These are phyloP conservation scores for Pythium scleroteichum DNA, from an alignment of 352 stramenopile species.

Conservation along the genomic window DNA sequence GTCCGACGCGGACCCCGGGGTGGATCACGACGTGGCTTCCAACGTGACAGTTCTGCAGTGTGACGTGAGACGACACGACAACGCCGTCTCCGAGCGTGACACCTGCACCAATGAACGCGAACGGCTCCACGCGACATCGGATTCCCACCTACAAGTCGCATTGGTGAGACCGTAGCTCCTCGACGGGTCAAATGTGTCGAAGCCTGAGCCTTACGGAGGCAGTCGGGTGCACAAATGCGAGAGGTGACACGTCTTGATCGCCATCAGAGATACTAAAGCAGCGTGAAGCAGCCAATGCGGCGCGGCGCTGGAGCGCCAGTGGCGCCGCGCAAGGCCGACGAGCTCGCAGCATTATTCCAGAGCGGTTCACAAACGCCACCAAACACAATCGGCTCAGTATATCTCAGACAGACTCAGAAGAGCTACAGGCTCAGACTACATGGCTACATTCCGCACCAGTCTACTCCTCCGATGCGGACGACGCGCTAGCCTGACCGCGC, in stretches of 20 bases:
- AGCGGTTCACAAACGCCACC: too few relatives aligned
- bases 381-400: background rate
- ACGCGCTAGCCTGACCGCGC: conserved; percentile 6
- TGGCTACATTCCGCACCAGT: background rate
- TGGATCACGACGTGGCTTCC: conserved; percentile 71
- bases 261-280: background rate
- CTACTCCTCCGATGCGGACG: background rate
- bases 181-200: background rate
- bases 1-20: conserved; percentile 64
- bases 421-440: conserved; percentile 1
- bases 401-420: background rate
- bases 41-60: conserved; percentile 71
- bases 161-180: background rate
- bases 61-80: conserved; percentile 51
- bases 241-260: background rate
- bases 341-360: conserved; percentile 6
- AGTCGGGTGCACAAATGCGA: conserved; percentile 25
- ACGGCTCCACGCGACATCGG: conserved; percentile 54
- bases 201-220: conserved; percentile 15
- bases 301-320: background rate
- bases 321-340: background rate
- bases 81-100: conserved; percentile 61
- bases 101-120: conserved; percentile 52
- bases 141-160: conserved; percentile 47
- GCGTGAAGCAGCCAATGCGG: background rate